Evolutionary conservation across 768 basidiomycete species (phyloP).

Genomic region (Mycena latifolia): DNA sequence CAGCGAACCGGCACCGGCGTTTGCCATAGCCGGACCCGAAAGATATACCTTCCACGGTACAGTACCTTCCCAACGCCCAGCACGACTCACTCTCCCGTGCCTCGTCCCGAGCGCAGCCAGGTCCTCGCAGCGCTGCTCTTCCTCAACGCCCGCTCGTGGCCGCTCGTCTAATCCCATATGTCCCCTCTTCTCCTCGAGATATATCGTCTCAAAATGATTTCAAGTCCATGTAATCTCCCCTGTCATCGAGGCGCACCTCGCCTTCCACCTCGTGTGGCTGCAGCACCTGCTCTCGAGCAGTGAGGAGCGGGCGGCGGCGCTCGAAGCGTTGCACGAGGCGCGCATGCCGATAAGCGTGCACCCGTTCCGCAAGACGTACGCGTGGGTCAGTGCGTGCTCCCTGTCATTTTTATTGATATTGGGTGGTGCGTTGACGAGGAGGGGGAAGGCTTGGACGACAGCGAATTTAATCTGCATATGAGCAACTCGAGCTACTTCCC

Average conservation of each 20-base stretch:
- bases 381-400: conserved; percentile 59
- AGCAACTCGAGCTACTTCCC: conserved; percentile 79
- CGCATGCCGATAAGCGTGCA: conserved; percentile 61
- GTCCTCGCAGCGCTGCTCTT: conserved; percentile 11
- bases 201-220: neutral
- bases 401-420: neutral
- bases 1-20: no score
- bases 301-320: conserved; percentile 43
- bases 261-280: conserved; percentile 44
- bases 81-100: no score
- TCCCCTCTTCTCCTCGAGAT: neutral
- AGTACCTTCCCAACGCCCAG: no score
- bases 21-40: no score
- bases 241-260: neutral
- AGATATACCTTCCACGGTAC: no score
- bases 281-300: conserved; percentile 52
- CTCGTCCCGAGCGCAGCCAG: no score
- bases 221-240: conserved; percentile 20
- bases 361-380: conserved; percentile 65
- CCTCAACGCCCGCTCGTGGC: conserved; percentile 27
- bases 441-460: conserved; percentile 63
- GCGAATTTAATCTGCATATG: conserved; percentile 80
- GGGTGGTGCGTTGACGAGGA: neutral
- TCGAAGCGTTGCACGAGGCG: conserved; percentile 10
- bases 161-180: conserved; percentile 29